Evolutionary conservation across 495 filamentous ascomycete genomes (phyloP).

Genomic region (Tuber umbilicatum): DNA sequence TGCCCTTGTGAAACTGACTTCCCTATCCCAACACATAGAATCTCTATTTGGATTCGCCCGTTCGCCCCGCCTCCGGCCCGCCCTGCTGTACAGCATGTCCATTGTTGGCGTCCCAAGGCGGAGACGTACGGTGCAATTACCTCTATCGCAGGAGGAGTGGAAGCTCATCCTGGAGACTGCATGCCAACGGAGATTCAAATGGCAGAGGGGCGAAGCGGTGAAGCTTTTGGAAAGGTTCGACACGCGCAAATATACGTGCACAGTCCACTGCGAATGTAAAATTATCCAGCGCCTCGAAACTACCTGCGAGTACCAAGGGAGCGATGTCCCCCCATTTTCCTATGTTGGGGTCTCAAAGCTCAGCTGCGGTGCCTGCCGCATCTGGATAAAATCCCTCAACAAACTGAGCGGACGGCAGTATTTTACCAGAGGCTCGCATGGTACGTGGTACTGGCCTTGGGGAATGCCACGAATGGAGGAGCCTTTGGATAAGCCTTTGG

Average conservation of each 20-base stretch:
- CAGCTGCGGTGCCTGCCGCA: background rate
- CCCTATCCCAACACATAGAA: background rate
- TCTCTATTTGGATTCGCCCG: background rate
- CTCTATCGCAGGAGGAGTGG: background rate
- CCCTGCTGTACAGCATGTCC: background rate
- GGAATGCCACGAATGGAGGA: background rate
- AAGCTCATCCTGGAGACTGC: background rate
- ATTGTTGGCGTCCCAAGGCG: background rate
- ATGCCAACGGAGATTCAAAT: background rate
- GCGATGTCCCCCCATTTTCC: background rate
- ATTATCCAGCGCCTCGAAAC: background rate
- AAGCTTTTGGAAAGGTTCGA: background rate
- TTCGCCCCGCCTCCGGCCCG: background rate
- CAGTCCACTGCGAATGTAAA: background rate
- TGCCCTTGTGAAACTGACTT: too few species aligned
- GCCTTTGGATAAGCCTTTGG: background rate
- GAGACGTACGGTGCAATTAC: background rate
- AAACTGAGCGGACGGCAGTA: background rate
- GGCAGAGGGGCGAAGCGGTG: background rate
- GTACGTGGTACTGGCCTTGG: background rate
- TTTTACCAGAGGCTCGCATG: background rate
- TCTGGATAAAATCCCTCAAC: background rate
- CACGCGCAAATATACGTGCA: background rate
- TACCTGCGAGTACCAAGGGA: background rate
- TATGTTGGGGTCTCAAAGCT: background rate